These are phyloP conservation scores for Climacium dendroides DNA, from an alignment of 225 moss, liverwort and hornwort species.

Conservation along the genomic window DNA sequence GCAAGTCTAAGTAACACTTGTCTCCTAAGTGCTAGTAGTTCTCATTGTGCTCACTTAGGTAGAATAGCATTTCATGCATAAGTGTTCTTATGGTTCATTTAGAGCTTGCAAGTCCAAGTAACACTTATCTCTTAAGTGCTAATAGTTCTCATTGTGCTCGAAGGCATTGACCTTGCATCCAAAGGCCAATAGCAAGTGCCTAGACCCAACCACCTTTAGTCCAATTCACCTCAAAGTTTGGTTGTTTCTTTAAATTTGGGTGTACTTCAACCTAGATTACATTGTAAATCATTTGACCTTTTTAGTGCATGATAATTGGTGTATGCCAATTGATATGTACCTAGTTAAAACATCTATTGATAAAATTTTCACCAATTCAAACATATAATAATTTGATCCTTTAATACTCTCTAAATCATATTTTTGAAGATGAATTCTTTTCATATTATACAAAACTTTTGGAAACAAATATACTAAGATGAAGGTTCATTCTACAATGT, in stretches of 20 bases:
- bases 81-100: neutral
- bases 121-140: neutral
- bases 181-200: neutral
- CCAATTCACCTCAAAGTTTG: neutral
- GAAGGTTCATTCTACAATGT: neutral
- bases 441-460: neutral
- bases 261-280: neutral
- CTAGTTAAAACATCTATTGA: neutral
- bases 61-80: neutral
- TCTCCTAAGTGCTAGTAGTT: no score
- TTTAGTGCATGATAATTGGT: neutral
- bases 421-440: no score
- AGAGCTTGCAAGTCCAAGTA: neutral
- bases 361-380: neutral
- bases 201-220: neutral
- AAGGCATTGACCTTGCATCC: no score
- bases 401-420: neutral
- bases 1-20: no score
- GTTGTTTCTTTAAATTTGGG: no score
- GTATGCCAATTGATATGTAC: neutral
- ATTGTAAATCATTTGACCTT: neutral
- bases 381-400: neutral
- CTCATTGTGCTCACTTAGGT: no score
- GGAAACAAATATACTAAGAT: neutral
- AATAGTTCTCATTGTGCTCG: fast-evolving